These are phyloP conservation scores for Mortierella sp. DNA, from an alignment of 371 early-diverging fungal genomes.

Conservation along the genomic window DNA sequence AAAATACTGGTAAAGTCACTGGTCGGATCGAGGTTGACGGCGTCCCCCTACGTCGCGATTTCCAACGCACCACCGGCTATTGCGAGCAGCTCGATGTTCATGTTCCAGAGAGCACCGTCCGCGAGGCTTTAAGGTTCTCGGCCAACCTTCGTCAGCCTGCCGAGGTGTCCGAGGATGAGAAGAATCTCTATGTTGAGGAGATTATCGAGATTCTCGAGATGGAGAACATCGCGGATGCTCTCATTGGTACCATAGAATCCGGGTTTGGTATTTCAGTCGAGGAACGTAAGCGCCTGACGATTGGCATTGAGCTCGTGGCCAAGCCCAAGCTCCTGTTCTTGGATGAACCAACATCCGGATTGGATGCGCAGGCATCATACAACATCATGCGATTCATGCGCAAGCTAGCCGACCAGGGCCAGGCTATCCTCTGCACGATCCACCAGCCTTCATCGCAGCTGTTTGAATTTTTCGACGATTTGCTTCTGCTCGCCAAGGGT, in stretches of 20 bases:
- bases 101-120: slow-evolving; percentile 68
- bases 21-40: slow-evolving; percentile 63
- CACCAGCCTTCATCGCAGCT: slow-evolving; percentile 88
- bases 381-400: slow-evolving; percentile 80
- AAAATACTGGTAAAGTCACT: slow-evolving; percentile 77
- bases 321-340: slow-evolving; percentile 83
- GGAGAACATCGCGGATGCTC: slow-evolving; percentile 68
- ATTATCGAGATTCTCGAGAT: slow-evolving; percentile 75
- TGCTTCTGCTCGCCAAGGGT: slow-evolving; percentile 82
- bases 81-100: slow-evolving; percentile 88
- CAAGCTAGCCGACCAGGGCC: slow-evolving; percentile 75
- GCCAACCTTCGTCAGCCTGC: slow-evolving; percentile 76
- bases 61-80: slow-evolving; percentile 81
- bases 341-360: slow-evolving; percentile 90
- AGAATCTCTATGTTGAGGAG: slow-evolving; percentile 74
- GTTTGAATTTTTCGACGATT: slow-evolving; percentile 84
- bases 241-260: slow-evolving; percentile 63
- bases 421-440: slow-evolving; percentile 83
- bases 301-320: slow-evolving; percentile 78
- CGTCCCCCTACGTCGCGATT: slow-evolving; percentile 58
- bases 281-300: slow-evolving; percentile 68
- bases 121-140: slow-evolving; percentile 74
- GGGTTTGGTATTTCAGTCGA: slow-evolving; percentile 64
- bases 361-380: slow-evolving; percentile 71
- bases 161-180: slow-evolving; percentile 67